Percentiles rank a stretch among this genome's conserved stretches.
phyloP scores from a whole-genome alignment of 108 stramenopile genomes.

The Cyclostephanos invisitatus region DNA sequence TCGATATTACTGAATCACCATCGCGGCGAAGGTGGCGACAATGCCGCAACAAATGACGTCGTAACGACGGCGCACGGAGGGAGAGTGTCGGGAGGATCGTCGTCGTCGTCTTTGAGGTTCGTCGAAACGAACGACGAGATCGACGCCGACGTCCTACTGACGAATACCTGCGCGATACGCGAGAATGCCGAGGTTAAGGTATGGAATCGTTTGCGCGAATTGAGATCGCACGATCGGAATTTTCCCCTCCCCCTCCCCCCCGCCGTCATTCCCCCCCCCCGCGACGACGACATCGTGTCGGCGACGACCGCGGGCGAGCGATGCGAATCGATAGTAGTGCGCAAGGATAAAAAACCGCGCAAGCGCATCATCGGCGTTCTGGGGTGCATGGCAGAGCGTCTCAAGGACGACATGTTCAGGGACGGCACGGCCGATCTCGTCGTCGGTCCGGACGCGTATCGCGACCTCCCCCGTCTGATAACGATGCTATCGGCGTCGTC shows the following conservation, averaged over 20 bases:
- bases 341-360: not conserved
- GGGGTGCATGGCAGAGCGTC: constrained; percentile 99
- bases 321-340: not conserved
- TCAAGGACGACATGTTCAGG: constrained; percentile 90
- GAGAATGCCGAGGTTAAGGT: constrained; percentile 98
- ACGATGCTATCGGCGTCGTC: constrained; percentile 35
- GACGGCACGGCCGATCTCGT: constrained; percentile 91
- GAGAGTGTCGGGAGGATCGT: constrained; percentile 1
- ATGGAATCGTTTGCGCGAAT: constrained; percentile 81
- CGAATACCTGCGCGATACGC: constrained; percentile 99
- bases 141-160: constrained; percentile 84
- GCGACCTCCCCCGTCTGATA: constrained; percentile 92
- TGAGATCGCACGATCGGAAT: constrained; percentile 47
- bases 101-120: constrained; percentile 30
- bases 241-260: constrained; percentile 9
- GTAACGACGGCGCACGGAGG: too few relatives aligned
- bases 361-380: constrained; percentile 92
- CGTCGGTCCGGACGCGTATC: constrained; percentile 98
- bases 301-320: constrained; percentile 4
- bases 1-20: constrained; percentile 65
- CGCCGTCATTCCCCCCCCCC: too few relatives aligned
- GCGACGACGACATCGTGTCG: not conserved
- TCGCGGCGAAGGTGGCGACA: not conserved
- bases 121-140: constrained; percentile 44
- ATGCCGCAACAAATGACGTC: too few relatives aligned